Base-by-base conservation (phyloP, 2,329 filamentous ascomycete species). In the Aspergillus floridensis region DNA sequence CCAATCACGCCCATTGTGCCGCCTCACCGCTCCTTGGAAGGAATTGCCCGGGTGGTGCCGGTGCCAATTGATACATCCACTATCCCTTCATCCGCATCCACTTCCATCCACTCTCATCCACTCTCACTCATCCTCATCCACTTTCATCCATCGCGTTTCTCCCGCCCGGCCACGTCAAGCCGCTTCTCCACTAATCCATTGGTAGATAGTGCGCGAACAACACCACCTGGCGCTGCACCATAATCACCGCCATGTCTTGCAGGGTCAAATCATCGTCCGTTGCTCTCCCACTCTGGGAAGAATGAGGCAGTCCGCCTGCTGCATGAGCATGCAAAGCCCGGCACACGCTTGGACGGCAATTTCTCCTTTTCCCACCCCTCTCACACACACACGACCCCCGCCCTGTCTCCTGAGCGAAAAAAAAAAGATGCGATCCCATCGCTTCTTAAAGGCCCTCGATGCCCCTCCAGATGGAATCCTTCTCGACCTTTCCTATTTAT, bases 1-100 rank as follows among this genome's bases (percentile, higher is more conserved):
- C 49, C 48, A 41, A 24, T 53, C 26, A 22, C 38, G 56, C 31
- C 46, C 38, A 24, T 32, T 24, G 31, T 35, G 29, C 56, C 56
- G 59, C 62, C 57, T 67, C 65, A 67, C 65, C 65, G 65, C 64
- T 65, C 60, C 49, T 59, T 57, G 56, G 53, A 56, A 56, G 61
- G 55, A 59, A 54, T 53, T 46, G 51, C 26, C 57, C 57, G 59
- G 59, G 57, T 56, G 53, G 59, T 54, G 53, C 59, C 59, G 54
- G 57, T 57, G 49, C 60, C 38, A 57, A 35, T 19, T 56, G 60
- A 58, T 61, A 60, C 49, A 57, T 53, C 53, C 55, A 50, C 49
- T n/a, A 44, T 44, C 16, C 38, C 14, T 44, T 10, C 38, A 44
- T 8, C 16, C 6, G 14, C 38, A 44, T 44, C 38, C 38, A 44